Evolutionary conservation across 1,139 yeast genomes (phyloP), one percentile per base, ranked within the genome.

Genomic region (Nakaseomyces nivariensis): DNA sequence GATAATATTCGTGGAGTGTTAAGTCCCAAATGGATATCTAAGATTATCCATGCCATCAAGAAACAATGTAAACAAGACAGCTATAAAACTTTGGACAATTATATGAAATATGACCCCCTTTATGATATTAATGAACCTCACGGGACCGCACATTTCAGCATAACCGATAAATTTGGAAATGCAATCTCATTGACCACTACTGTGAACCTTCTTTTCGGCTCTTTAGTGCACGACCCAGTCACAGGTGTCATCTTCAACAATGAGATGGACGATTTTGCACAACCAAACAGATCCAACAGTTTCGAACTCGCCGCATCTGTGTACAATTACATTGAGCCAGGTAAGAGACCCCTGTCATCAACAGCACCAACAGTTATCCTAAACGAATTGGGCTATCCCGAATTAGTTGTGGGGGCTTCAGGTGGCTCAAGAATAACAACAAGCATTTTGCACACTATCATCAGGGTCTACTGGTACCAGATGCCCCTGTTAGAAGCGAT

Each of bases 221-320:
- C 92, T 10, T 64, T 81, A 59, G 81, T 90, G 5, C 85, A 84
- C 62, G 97, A 90, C 63, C 82, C 84, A 1, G 64, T 54, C 1
- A 90, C 97, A 0, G 97, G 97, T 1, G 72, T 92, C 11, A 75
- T 92, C 7, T 70, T 92, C 60, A 92, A 92, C 69, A 82, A 88
- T 57, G 89, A 92, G 66, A 90, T 92, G 97, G 97, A 92, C 66
- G 97, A 92, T 66, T 92, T 92, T 61, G 83, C 95, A n/a, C 73
- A 79, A 40, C 92, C 95, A 0, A 71, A 73, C 24, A 67, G 74
- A 6, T 72, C 78, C 37, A 92, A 92, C 67, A 84, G 90, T 11
- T 92, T 89, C 66, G 84, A 82, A 32, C 74, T 90, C 48, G 76
- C 80, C 5, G 96, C 97, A 0, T 87, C 96, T 0, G 71, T 80